These are phyloP conservation scores for Solanum aculeatissimum DNA, from an alignment of 305 asterid species.

Conservation along the genomic window DNA sequence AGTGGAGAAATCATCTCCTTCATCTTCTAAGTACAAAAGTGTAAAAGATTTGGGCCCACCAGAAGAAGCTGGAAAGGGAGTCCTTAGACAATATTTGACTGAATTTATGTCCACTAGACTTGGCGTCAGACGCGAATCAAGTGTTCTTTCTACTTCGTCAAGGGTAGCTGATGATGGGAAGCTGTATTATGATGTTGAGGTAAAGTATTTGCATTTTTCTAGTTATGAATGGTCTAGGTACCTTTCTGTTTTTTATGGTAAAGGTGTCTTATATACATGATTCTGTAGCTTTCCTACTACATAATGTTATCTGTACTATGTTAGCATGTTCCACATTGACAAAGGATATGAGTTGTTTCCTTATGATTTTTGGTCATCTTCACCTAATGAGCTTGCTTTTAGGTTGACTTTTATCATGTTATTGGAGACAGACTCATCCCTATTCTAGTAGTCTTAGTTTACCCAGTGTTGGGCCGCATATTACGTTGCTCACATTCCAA, in stretches of 20 bases:
- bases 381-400: not conserved
- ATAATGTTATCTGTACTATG: not conserved
- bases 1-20: conserved; percentile 83
- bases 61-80: conserved; percentile 73
- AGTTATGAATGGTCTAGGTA: not conserved
- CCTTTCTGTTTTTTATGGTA: not conserved
- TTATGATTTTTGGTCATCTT: not conserved
- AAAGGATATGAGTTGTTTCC: not conserved
- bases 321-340: not conserved
- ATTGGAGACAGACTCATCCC: not conserved
- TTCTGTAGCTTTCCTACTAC: not conserved
- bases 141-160: conserved; percentile 68
- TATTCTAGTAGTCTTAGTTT: not conserved
- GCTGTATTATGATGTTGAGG: conserved; percentile 78
- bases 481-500: not conserved
- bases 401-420: not conserved
- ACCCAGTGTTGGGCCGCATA: not conserved
- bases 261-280: not conserved
- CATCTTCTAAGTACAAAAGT: conserved; percentile 71
- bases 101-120: conserved; percentile 99
- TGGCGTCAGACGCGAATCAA: conserved; percentile 79
- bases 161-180: conserved; percentile 81
- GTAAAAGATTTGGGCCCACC: conserved; percentile 91
- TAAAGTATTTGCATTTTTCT: conserved; percentile 14
- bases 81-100: conserved; percentile 65